phyloP scores from a whole-genome alignment of 2,329 filamentous ascomycete genomes.

The Harringtonia aguacate region DNA sequence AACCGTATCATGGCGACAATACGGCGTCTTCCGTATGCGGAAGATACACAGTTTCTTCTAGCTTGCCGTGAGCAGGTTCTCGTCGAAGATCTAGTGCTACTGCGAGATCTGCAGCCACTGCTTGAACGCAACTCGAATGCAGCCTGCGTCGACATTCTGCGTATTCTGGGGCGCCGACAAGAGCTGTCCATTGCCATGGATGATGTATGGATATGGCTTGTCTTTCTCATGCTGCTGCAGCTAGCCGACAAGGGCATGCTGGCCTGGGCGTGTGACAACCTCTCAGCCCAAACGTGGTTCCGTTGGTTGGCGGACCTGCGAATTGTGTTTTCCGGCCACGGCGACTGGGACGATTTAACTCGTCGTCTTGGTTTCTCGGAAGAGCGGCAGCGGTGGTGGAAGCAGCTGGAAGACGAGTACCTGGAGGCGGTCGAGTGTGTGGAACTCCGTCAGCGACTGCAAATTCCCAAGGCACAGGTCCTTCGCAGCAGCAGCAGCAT shows the following conservation, averaged over 20 bases:
- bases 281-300: slow-evolving; percentile 9
- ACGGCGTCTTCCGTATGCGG: slow-evolving; percentile 6
- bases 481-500: too few species aligned
- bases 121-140: slow-evolving; percentile 9
- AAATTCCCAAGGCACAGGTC: background rate
- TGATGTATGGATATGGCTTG: slow-evolving; percentile 12
- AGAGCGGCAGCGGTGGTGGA: slow-evolving; percentile 5
- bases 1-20: slow-evolving; percentile 10
- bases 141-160: slow-evolving; percentile 11
- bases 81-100: slow-evolving; percentile 11
- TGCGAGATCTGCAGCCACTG: slow-evolving; percentile 9
- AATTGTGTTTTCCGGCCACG: slow-evolving; percentile 5
- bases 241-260: slow-evolving; percentile 6
- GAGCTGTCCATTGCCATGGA: slow-evolving; percentile 7
- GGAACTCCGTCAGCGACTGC: slow-evolving; percentile 1
- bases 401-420: slow-evolving; percentile 1
- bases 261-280: slow-evolving; percentile 11
- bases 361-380: slow-evolving; percentile 6
- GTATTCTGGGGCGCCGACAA: slow-evolving; percentile 11
- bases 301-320: slow-evolving; percentile 11
- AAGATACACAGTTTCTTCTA: slow-evolving; percentile 6
- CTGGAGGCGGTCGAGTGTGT: slow-evolving; percentile 2
- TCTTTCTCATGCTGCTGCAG: slow-evolving; percentile 8
- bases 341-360: background rate
- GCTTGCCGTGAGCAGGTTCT: slow-evolving; percentile 10